Evolutionary conservation across 2,329 filamentous ascomycete genomes (phyloP).

Genomic region (Verruconis gallopava): DNA sequence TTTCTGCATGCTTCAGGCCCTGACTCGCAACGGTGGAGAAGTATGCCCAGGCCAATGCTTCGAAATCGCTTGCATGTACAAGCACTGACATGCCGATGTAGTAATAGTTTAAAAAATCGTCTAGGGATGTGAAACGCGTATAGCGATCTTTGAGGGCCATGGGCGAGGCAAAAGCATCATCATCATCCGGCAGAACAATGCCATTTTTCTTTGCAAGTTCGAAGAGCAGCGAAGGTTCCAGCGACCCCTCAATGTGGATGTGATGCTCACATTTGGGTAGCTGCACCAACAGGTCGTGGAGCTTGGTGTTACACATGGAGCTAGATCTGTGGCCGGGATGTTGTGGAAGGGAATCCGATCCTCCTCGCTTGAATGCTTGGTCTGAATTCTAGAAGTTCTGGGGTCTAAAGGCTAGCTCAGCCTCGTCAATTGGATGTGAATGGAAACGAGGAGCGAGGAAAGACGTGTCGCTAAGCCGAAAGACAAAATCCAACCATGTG

Average conservation of each 20-base stretch:
- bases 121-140: constrained; percentile 52
- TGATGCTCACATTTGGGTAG: constrained; percentile 76
- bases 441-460: too few relatives aligned
- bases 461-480: too few relatives aligned
- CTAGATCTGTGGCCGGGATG: background rate
- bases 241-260: constrained; percentile 64
- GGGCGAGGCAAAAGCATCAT: constrained; percentile 50
- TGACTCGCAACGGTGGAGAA: constrained; percentile 51
- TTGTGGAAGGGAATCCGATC: background rate
- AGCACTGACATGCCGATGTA: constrained; percentile 64
- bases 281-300: constrained; percentile 47
- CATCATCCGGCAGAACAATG: constrained; percentile 42
- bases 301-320: constrained; percentile 41
- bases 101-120: constrained; percentile 70
- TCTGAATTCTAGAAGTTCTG: background rate
- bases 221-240: constrained; percentile 59
- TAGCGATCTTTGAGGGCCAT: constrained; percentile 51
- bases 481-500: too few relatives aligned
- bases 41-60: constrained; percentile 59
- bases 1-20: constrained; percentile 58
- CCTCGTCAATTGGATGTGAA: too few relatives aligned
- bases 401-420: too few relatives aligned
- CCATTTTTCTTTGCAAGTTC: constrained; percentile 52
- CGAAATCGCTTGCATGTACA: constrained; percentile 52
- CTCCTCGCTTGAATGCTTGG: background rate